Conservation (phyloP, 2,329 filamentous ascomycete genomes). For the Sporothrix schenckii region DNA sequence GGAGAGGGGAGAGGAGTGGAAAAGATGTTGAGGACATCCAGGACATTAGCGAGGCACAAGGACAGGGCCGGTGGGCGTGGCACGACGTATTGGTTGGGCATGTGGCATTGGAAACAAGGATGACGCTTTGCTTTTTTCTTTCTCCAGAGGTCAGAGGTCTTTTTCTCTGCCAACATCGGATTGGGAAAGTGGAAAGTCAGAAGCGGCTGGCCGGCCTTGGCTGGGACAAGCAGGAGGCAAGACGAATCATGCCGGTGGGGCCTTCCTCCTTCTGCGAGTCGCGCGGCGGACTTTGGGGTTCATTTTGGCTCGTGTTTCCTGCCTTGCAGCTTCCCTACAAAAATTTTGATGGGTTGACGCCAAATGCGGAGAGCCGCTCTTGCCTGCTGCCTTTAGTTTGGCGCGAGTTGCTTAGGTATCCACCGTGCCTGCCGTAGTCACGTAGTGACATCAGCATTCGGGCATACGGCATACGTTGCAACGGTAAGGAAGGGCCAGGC, state of each 20-base stretch:
- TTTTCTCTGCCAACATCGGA: background rate
- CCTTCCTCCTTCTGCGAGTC: background rate
- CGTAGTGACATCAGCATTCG: constrained; percentile 22
- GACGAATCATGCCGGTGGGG: constrained; percentile 23
- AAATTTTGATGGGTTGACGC: constrained; percentile 15
- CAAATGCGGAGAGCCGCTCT: constrained; percentile 25
- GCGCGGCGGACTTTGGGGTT: background rate
- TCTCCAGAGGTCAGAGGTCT: background rate
- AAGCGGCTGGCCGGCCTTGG: constrained; percentile 19
- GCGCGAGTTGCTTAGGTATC: background rate
- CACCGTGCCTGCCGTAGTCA: constrained; percentile 9
- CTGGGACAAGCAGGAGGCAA: constrained; percentile 16
- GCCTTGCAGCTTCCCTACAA: constrained; percentile 21
- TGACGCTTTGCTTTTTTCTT: constrained; percentile 23
- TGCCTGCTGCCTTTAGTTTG: background rate
- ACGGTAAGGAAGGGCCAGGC: background rate
- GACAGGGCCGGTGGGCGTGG: constrained; percentile 12
- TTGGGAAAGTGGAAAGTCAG: background rate
- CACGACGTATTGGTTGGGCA: constrained; percentile 24
- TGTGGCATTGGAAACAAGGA: constrained; percentile 23
- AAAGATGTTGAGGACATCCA: constrained; percentile 24
- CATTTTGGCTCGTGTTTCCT: background rate
- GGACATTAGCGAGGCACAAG: constrained; percentile 10
- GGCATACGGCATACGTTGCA: constrained; percentile 3
- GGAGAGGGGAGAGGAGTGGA: constrained; percentile 4